Conservation (phyloP, 1,284 basidiomycete species). For the Pascua guehoae region DNA sequence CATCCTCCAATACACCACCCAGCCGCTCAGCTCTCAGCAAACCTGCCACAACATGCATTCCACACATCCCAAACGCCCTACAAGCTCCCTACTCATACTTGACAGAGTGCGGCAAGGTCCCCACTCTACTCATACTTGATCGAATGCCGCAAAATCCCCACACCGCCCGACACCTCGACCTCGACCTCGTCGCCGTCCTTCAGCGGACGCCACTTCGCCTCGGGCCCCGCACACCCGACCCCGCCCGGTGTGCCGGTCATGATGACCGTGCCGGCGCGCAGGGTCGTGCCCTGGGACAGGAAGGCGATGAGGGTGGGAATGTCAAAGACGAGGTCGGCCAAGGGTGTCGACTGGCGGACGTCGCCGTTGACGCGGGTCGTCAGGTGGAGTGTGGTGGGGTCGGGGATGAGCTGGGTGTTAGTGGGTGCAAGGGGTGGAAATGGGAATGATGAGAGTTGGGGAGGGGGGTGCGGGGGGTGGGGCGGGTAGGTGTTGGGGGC, state of each 20-base stretch:
- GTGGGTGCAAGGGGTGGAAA: too few species aligned
- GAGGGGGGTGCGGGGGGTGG: too few species aligned
- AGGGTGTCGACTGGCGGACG: conserved; percentile 11
- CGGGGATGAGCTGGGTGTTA: conserved; percentile 14
- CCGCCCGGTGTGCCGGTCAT: conserved; percentile 68
- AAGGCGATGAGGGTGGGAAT: conserved; percentile 54
- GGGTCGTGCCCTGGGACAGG: conserved; percentile 77
- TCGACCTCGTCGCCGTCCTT: conserved; percentile 69
- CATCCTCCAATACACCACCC: too few species aligned
- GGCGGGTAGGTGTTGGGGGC: too few species aligned
- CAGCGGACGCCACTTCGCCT: conserved; percentile 59
- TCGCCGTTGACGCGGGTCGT: conserved; percentile 20
- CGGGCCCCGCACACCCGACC: conserved; percentile 72
- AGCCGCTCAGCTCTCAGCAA: too few species aligned
- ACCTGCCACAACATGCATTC: too few species aligned
- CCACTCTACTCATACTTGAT: conserved; percentile 11
- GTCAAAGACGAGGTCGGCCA: conserved; percentile 19
- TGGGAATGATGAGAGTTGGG: too few species aligned
- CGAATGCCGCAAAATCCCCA: conserved; percentile 10
- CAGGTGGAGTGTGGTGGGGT: conserved; percentile 13
- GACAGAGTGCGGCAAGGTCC: conserved; percentile 6
- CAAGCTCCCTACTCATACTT: conserved; percentile 6
- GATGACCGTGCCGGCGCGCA: conserved; percentile 73
- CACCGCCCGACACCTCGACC: conserved; percentile 49
- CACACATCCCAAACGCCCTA: too few species aligned